A percentile compares a stretch with the other conserved stretches of the same genome.
Evolutionary conservation across 495 filamentous ascomycete genomes (phyloP).

Genomic region (Evansstolkia leycettana): DNA sequence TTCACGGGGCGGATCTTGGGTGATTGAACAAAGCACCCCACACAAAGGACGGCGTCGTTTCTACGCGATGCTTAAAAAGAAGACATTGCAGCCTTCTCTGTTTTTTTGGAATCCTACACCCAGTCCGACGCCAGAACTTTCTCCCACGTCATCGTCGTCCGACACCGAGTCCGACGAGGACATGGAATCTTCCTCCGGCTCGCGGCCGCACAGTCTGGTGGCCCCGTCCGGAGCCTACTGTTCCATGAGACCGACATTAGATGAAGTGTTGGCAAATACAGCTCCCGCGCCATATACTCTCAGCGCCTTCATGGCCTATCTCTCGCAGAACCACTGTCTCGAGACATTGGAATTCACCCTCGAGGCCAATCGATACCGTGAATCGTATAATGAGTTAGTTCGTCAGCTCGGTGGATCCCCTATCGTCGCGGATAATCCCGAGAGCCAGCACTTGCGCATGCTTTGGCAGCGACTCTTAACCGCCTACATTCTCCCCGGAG

Average conservation of each 20-base stretch:
- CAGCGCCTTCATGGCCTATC: conserved; percentile 89
- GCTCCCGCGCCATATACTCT: conserved; percentile 88
- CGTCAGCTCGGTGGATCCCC: conserved; percentile 27
- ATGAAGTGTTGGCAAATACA: conserved; percentile 77
- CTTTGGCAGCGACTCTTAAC: conserved; percentile 51
- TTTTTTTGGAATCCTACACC: conserved; percentile 31
- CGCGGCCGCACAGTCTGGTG: conserved; percentile 50
- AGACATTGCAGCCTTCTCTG: conserved; percentile 27
- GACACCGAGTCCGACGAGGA: conserved; percentile 47
- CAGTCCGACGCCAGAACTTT: conserved; percentile 30
- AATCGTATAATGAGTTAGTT: conserved; percentile 52
- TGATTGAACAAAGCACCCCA: conserved; percentile 4
- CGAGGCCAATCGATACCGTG: conserved; percentile 82
- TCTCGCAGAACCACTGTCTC: conserved; percentile 94
- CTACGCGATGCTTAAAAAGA: conserved; percentile 40
- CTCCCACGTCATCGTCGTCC: conserved; percentile 27
- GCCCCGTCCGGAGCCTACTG: conserved; percentile 52
- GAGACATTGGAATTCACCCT: conserved; percentile 97
- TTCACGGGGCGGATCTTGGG: conserved; percentile 1
- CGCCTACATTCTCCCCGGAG: conserved; percentile 46
- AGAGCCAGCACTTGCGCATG: conserved; percentile 59
- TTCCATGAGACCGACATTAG: conserved; percentile 66
- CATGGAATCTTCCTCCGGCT: conserved; percentile 33
- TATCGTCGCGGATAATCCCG: conserved; percentile 37
- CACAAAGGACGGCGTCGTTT: conserved; percentile 16